Evolutionary conservation across 495 filamentous ascomycete genomes (phyloP).

Genomic region (Penicillium coffeae): DNA sequence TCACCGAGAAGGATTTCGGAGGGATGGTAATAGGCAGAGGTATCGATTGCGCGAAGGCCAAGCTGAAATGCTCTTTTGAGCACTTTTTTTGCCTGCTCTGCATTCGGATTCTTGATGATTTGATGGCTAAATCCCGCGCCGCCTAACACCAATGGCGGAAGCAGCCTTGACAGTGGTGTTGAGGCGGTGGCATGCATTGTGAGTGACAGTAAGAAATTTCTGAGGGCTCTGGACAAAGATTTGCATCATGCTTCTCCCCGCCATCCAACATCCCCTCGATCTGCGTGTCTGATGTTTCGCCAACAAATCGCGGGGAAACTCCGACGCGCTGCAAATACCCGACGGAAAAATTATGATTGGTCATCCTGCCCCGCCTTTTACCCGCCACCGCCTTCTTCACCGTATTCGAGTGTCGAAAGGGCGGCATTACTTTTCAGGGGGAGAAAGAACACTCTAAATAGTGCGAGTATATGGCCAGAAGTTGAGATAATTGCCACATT

Average conservation of each 20-base stretch:
- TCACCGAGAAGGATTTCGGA: conserved; percentile 73
- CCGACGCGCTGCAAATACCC: conserved; percentile 10
- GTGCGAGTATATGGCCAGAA: too few species aligned
- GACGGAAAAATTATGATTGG: conserved; percentile 14
- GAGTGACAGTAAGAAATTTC: neutral
- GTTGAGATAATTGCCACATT: too few species aligned
- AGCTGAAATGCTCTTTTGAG: conserved; percentile 65
- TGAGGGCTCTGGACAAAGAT: neutral
- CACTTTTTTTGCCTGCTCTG: conserved; percentile 64
- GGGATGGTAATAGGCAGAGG: conserved; percentile 88
- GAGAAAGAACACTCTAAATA: too few species aligned
- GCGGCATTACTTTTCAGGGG: too few species aligned
- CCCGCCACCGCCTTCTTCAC: neutral
- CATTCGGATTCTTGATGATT: conserved; percentile 64
- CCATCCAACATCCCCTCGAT: neutral
- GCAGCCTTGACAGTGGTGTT: conserved; percentile 11
- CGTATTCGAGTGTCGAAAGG: too few species aligned
- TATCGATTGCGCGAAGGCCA: conserved; percentile 79
- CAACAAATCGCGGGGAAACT: neutral
- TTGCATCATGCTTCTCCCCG: neutral
- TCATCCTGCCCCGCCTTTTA: neutral
- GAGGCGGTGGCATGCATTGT: conserved; percentile 6
- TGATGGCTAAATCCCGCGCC: conserved; percentile 86
- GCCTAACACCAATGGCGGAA: conserved; percentile 61
- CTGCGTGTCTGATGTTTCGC: too few species aligned